Base-by-base conservation (phyloP, 1,284 basidiomycete species). In the Irpex sp. region DNA sequence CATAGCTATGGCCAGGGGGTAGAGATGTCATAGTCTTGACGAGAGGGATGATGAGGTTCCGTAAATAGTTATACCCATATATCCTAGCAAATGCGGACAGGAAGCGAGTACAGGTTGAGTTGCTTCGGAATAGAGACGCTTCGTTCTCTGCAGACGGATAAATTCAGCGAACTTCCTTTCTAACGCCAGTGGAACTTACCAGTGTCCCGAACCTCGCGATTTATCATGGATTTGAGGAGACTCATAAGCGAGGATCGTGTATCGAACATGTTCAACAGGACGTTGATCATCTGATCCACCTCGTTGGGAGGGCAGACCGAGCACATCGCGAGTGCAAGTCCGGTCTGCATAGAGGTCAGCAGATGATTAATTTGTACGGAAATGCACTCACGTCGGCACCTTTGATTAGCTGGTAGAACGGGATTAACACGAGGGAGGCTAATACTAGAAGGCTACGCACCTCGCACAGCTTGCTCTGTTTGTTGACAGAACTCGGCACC, bases 231-330 rank as follows among this genome's bases (percentile, higher is more conserved):
- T 74, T 93, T 94, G 68, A 97, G 80, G 43, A 97, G 78, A 43
- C 78, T 81, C 73, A 95, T 82, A 36, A 95, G 77, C 2, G 87
- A 83, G n/a, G 82, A 80, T 17, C 90, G 85, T 2, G 89, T 89
- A 71, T 96, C 90, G 72, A 95, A 95, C 19, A 94, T 78, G 66
- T 95, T 93, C 69, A 97, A 83, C 58, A 97, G 78, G n/a, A 96
- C 87, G 1, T 89, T 87, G 53, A 95, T 89, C 78, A 95, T 89
- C 65, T 87, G 88, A 65, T 95, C 94, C 5, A 92, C 86, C 69
- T 95, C 93, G 17, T 74, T 73, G 13, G 88, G 79, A 4, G 93
- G 90, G 69, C 93, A 95, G 1, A 88, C 85, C 72, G 96, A 93
- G 71, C 93, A 93, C 56, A 96, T 89, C 0, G 94, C 93, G 68